phyloP scores from a whole-genome alignment of 495 filamentous ascomycete genomes.

The Xylaria cubensis region DNA sequence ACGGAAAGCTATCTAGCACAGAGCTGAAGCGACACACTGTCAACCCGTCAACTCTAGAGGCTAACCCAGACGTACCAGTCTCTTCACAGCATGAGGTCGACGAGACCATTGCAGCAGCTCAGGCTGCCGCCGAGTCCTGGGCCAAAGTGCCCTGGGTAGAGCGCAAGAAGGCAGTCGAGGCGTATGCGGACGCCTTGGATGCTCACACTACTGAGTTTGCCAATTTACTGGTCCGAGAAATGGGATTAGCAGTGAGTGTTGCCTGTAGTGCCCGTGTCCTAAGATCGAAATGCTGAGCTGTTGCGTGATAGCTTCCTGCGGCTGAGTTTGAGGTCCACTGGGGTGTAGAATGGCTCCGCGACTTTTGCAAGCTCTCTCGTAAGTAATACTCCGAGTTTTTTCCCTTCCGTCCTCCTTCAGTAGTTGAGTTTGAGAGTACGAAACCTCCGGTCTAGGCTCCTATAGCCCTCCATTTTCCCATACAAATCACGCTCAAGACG shows the following conservation, averaged over 20 bases:
- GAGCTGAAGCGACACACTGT: slow-evolving; percentile 15
- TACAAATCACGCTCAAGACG: not conserved
- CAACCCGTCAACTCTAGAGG: slow-evolving; percentile 17
- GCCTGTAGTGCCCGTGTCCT: not conserved
- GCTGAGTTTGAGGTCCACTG: not conserved
- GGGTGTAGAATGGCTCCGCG: slow-evolving; percentile 1
- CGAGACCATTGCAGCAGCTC: slow-evolving; percentile 3
- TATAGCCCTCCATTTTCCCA: not conserved
- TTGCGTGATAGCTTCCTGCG: not conserved
- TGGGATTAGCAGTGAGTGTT: slow-evolving; percentile 6
- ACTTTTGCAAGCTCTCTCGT: slow-evolving; percentile 13
- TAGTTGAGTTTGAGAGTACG: not conserved
- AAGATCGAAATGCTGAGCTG: not conserved
- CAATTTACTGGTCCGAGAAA: slow-evolving; percentile 10
- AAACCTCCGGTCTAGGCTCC: not conserved
- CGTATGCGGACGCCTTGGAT: slow-evolving; percentile 1
- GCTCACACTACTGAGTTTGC: not conserved
- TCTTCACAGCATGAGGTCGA: slow-evolving; percentile 13
- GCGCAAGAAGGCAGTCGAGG: not conserved
- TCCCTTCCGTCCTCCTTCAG: not conserved
- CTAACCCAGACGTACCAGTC: slow-evolving; percentile 12
- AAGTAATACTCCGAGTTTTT: not conserved
- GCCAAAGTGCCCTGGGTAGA: slow-evolving; percentile 10
- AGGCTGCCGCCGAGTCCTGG: slow-evolving; percentile 7
- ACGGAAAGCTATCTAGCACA: slow-evolving; percentile 7